Evolutionary conservation across 1,284 basidiomycete genomes (phyloP), one percentile per base, ranked within the genome.

Genomic region (Cryptococcus deneoformans): DNA sequence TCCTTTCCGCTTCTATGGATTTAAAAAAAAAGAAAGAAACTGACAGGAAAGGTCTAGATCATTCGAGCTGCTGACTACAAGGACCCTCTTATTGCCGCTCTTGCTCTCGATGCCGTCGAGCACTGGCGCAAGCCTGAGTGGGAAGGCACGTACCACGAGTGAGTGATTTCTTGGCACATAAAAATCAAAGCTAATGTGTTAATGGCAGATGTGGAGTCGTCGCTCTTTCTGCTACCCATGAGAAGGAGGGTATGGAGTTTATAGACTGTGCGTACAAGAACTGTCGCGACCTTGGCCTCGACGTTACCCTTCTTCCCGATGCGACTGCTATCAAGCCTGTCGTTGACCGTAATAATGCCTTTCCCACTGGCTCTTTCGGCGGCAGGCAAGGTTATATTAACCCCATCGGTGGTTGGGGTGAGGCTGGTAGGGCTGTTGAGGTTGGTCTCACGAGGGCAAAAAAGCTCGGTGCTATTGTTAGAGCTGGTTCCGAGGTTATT

Each of bases 91-190:
- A 60, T 71, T 8, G 68, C 77, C 2, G 54, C 58, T 34, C 65
- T 79, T 8, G 72, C 73, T 12, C 61, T 76, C n/a, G 75, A 77
- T 9, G 76, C 77, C 2, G 64, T 78, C 36, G 61, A 69, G n/a
- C 61, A 69, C 51, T 79, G 77, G 77, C 63, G 66, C 29, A 65
- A 67, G 53, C 76, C 77, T 29, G 75, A 82, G 65, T 93, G 88
- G 88, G 82, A 83, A 40, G 84, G 86, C 54, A 83, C 82, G 50
- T 95, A 92, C 77, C 87, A 88, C 65, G 87, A 92, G 89, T 91
- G 72, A 67, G 86, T 58, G 5, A 3, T 42, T 16, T 24, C 43
- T 46, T 39, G 43, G 51, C 45, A 5, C 29, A 29, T 29, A 29
- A 29, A 29, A 29, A 29, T 29, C 29, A 29, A 29, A 29, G 29